Evolutionary conservation across 192 early-diverging fungal species (phyloP).

Genomic region (Borealophlyctis nickersoniae): DNA sequence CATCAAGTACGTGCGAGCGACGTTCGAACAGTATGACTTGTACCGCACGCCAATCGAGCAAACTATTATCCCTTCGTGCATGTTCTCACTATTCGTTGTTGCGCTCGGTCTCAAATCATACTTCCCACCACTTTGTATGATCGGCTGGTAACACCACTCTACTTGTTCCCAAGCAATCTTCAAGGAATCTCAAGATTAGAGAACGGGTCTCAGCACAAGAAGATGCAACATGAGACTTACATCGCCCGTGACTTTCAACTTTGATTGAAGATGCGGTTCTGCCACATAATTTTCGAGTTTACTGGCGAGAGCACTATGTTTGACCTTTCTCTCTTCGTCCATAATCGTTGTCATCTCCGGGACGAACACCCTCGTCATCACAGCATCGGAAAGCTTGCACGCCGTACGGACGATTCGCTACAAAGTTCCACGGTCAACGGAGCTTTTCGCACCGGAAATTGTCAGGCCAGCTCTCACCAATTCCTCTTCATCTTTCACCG

Average conservation of each 20-base stretch:
- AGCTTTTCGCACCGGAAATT: not conserved
- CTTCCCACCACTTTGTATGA: constrained; percentile 93
- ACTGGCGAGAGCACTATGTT: constrained; percentile 77
- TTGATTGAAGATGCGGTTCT: constrained; percentile 11
- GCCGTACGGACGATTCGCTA: constrained; percentile 73
- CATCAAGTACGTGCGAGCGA: constrained; percentile 91
- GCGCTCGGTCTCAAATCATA: constrained; percentile 86
- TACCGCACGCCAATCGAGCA: constrained; percentile 93
- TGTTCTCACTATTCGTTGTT: constrained; percentile 61
- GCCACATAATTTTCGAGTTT: constrained; percentile 53
- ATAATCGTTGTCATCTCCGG: constrained; percentile 81
- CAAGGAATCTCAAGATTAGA: too few species aligned
- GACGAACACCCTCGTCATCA: constrained; percentile 87
- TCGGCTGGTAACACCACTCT: constrained; percentile 91
- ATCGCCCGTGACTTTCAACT: constrained; percentile 66
- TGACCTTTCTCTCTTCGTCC: constrained; percentile 83
- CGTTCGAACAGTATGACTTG: constrained; percentile 91
- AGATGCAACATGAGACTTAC: too few species aligned
- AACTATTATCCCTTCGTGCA: constrained; percentile 87
- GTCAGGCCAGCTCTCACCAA: constrained; percentile 43
- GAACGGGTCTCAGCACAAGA: too few species aligned
- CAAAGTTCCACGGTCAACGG: not conserved
- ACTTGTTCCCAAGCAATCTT: constrained; percentile 58
- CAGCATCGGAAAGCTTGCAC: constrained; percentile 61
- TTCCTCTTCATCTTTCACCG: constrained; percentile 90